Conservation (phyloP, 2,329 filamentous ascomycete species). For the Epichloe scottii region DNA sequence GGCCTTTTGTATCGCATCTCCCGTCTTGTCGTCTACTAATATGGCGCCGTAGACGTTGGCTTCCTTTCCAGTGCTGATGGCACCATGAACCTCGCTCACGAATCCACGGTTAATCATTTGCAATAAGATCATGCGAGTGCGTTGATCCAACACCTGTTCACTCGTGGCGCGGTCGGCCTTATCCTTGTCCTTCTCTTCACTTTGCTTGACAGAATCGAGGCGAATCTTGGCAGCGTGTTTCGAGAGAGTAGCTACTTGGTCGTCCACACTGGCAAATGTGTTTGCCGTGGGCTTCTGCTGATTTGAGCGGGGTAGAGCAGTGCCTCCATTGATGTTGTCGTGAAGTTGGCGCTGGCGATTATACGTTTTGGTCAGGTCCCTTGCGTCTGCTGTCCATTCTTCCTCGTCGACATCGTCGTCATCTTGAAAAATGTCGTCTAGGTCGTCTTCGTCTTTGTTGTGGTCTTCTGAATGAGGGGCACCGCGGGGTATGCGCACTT, state of each 20-base stretch:
- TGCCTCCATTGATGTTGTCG: conserved; percentile 18
- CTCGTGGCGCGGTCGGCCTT: conserved; percentile 87
- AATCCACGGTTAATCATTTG: conserved; percentile 91
- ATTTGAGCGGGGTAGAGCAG: conserved; percentile 57
- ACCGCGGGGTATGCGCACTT: conserved; percentile 18
- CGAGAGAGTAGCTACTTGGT: conserved; percentile 74
- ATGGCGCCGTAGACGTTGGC: conserved; percentile 95
- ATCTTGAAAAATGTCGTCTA: conserved; percentile 27
- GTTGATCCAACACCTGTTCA: conserved; percentile 87
- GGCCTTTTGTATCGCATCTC: conserved; percentile 57
- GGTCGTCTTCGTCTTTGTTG: conserved; percentile 23
- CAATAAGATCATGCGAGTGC: conserved; percentile 87
- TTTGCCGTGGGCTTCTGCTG: conserved; percentile 70
- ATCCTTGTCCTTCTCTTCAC: conserved; percentile 53
- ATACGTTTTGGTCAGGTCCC: conserved; percentile 74
- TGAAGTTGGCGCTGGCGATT: conserved; percentile 69
- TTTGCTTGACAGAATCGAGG: conserved; percentile 52
- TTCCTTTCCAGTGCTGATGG: conserved; percentile 93
- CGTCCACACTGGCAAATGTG: conserved; percentile 67
- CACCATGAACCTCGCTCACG: conserved; percentile 85
- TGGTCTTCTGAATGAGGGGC: conserved; percentile 13
- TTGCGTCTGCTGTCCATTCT: conserved; percentile 44
- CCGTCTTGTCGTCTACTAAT: conserved; percentile 41
- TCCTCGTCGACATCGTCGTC: conserved; percentile 51
- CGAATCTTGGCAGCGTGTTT: conserved; percentile 78